Evolutionary conservation across 2,329 filamentous ascomycete species (phyloP).

Genomic region (Botryosphaeria dothidea): DNA sequence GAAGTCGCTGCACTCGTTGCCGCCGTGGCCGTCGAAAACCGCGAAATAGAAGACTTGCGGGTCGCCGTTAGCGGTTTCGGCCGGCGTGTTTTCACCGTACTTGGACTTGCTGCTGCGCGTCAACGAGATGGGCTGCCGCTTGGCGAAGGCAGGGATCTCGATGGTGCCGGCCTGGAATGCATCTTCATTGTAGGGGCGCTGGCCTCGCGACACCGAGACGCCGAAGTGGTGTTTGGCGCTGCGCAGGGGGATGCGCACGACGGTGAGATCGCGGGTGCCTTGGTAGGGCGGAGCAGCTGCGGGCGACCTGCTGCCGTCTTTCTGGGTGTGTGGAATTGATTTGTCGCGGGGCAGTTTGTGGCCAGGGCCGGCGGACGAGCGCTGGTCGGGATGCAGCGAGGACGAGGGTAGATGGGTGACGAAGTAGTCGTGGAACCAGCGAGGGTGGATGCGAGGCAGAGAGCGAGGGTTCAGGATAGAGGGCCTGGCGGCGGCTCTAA

Average conservation of each 20-base stretch:
- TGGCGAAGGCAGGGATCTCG: constrained; percentile 89
- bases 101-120: constrained; percentile 36
- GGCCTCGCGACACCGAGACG: constrained; percentile 74
- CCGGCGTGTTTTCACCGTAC: constrained; percentile 53
- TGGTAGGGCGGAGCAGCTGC: constrained; percentile 35
- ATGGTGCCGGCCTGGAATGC: constrained; percentile 92
- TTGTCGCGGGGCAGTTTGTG: constrained; percentile 86
- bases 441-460: constrained; percentile 21
- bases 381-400: constrained; percentile 85
- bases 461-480: not conserved
- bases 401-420: constrained; percentile 93
- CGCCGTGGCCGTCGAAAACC: constrained; percentile 95
- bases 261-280: constrained; percentile 71
- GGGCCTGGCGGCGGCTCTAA: constrained; percentile 28
- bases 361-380: constrained; percentile 56
- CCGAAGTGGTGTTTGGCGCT: constrained; percentile 97
- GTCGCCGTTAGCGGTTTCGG: constrained; percentile 79
- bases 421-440: constrained; percentile 89
- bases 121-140: constrained; percentile 69
- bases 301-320: constrained; percentile 37
- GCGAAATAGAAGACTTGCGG: constrained; percentile 98
- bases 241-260: constrained; percentile 89
- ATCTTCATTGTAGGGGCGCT: constrained; percentile 88
- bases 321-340: constrained; percentile 70
- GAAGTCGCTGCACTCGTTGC: constrained; percentile 84